phyloP scores from a whole-genome alignment of 2,329 filamentous ascomycete species.

The Neoscytalidium dimidiatum region DNA sequence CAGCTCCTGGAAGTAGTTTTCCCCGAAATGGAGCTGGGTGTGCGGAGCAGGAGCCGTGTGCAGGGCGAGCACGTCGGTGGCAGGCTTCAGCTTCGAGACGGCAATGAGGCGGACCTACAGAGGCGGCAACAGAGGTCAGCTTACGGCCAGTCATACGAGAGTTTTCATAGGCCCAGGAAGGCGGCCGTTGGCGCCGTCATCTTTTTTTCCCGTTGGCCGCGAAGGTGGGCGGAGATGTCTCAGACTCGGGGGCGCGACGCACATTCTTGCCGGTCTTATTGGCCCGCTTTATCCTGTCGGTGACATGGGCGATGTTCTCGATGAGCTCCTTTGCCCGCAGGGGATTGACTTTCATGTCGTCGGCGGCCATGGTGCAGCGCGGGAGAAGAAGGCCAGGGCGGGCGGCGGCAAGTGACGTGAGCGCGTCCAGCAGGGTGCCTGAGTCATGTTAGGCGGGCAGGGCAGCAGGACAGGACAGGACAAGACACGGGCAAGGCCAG shows the following conservation, averaged over 20 bases:
- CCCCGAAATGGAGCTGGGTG: slow-evolving; percentile 78
- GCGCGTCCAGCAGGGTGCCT: background rate
- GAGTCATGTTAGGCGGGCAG: too few relatives aligned
- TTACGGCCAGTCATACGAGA: background rate
- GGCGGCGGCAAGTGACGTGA: background rate
- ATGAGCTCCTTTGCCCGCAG: slow-evolving; percentile 48
- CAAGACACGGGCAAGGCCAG: too few relatives aligned
- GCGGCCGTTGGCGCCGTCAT: background rate
- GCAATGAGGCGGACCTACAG: slow-evolving; percentile 82
- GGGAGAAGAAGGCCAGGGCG: background rate
- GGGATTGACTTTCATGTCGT: slow-evolving; percentile 43
- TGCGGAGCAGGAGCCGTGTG: slow-evolving; percentile 57
- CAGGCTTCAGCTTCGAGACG: slow-evolving; percentile 95
- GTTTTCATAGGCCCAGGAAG: too few relatives aligned
- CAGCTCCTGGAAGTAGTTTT: slow-evolving; percentile 87
- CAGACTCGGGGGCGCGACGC: background rate
- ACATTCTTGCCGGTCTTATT: slow-evolving; percentile 37
- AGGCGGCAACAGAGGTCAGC: background rate
- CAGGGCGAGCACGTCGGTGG: slow-evolving; percentile 83
- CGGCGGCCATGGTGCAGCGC: slow-evolving; percentile 32
- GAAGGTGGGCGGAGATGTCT: background rate
- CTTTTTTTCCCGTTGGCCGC: background rate
- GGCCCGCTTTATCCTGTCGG: slow-evolving; percentile 42
- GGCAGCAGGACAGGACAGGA: too few relatives aligned
- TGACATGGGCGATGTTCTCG: slow-evolving; percentile 47